Evolutionary conservation across 306 rosid genomes (phyloP).

Genomic region (Trifolium fragiferum): DNA sequence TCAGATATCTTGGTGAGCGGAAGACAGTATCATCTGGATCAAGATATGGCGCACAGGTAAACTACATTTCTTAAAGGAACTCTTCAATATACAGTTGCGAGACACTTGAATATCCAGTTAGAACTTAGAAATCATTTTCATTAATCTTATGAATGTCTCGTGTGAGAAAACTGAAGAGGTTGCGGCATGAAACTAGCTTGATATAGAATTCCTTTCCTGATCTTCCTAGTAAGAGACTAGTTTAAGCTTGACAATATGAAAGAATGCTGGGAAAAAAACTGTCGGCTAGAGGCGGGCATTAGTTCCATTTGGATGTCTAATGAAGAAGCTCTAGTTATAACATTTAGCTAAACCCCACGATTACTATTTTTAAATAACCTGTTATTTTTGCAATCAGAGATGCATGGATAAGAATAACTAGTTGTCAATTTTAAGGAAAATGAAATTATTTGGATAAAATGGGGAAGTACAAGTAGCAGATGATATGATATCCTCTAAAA

Average conservation of each 20-base stretch:
- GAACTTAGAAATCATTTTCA: conserved; percentile 24
- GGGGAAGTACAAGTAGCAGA: background rate
- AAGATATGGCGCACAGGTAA: conserved; percentile 81
- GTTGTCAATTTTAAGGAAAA: background rate
- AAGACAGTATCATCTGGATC: conserved; percentile 68
- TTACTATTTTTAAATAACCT: background rate
- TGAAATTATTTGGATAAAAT: background rate
- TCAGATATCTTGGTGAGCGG: conserved; percentile 82
- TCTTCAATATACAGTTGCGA: conserved; percentile 21
- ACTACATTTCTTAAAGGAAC: conserved; percentile 23
- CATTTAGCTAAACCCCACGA: too few relatives aligned
- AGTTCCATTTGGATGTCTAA: background rate
- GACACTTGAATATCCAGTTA: conserved; percentile 20
- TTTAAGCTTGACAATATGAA: background rate
- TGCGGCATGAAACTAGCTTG: conserved; percentile 16
- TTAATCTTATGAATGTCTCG: background rate
- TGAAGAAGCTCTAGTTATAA: too few relatives aligned
- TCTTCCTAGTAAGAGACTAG: conserved; percentile 4
- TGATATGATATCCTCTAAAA: conserved; percentile 15
- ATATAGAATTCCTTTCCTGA: background rate
- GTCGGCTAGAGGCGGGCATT: background rate
- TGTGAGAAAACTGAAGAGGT: conserved; percentile 18
- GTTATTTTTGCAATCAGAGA: conserved; percentile 1
- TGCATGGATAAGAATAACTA: conserved; percentile 19
- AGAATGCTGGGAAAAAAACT: conserved; percentile 2